phyloP scores from a whole-genome alignment of 345 rosid genomes.

The Orychophragmus violaceus region DNA sequence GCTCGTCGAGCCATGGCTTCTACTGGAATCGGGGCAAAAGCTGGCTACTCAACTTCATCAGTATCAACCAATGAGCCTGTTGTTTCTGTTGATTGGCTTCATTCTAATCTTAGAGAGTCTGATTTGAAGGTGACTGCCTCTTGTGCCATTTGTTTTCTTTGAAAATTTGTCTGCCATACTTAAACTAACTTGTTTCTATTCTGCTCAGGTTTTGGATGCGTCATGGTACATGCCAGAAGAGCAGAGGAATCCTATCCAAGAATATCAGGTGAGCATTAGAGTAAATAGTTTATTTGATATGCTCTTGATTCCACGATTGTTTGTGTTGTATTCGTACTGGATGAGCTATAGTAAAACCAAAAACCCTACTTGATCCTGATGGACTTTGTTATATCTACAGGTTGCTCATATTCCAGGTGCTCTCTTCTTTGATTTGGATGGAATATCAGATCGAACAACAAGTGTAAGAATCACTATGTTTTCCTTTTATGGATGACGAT shows the following conservation, averaged over 20 bases:
- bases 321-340: background rate
- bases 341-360: background rate
- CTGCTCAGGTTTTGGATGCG: conserved; percentile 78
- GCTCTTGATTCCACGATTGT: conserved; percentile 1
- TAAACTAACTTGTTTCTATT: background rate
- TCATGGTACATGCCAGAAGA: conserved; percentile 99
- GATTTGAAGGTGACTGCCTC: conserved; percentile 58
- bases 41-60: conserved; percentile 43
- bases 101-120: conserved; percentile 67
- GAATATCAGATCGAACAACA: conserved; percentile 69
- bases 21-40: conserved; percentile 29
- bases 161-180: background rate
- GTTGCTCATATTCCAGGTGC: conserved; percentile 99
- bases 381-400: conserved; percentile 32
- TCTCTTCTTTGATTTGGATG: conserved; percentile 94
- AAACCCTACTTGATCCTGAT: conserved; percentile 5
- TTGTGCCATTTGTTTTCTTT: background rate
- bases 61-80: conserved; percentile 60
- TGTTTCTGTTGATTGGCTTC: conserved; percentile 95
- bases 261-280: conserved; percentile 64
- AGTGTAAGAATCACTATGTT: conserved; percentile 43
- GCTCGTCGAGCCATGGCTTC: conserved; percentile 55
- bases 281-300: background rate
- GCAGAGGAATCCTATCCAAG: conserved; percentile 94
- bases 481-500: too few species aligned